phyloP scores from a whole-genome alignment of 139 green algal species.

The Chlamydomonas sphaeroides region DNA sequence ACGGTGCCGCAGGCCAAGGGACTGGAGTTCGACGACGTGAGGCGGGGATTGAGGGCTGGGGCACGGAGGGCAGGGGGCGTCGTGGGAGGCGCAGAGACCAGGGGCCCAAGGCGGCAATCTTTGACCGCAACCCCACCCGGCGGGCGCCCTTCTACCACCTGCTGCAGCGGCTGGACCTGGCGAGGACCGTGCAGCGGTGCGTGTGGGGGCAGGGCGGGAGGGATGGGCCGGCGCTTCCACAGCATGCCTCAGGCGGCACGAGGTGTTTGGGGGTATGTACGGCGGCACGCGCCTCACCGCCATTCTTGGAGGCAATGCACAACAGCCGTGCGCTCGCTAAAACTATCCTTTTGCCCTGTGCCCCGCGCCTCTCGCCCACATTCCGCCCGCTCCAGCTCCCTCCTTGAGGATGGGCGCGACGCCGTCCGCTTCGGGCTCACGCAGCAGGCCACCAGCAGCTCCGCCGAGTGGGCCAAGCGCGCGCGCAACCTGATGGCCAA shows the following conservation, averaged over 20 bases:
- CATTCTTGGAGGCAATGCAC: no score
- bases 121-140: slow-evolving; percentile 40
- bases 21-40: slow-evolving; percentile 81
- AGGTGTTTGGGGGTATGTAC: no score
- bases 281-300: no score
- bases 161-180: slow-evolving; percentile 44
- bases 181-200: slow-evolving; percentile 41
- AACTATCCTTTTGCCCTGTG: no score
- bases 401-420: slow-evolving; percentile 48
- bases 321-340: no score
- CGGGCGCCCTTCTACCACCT: slow-evolving; percentile 55
- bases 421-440: slow-evolving; percentile 47
- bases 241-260: no score
- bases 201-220: background rate
- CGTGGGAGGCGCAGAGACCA: no score
- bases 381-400: slow-evolving; percentile 39
- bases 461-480: slow-evolving; percentile 50
- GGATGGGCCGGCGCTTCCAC: no score
- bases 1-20: slow-evolving; percentile 78
- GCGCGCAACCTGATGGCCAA: slow-evolving; percentile 41
- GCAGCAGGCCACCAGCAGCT: slow-evolving; percentile 42
- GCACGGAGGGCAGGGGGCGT: no score
- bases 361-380: no score
- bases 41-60: no score
- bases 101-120: slow-evolving; percentile 68